A percentile compares a stretch with the other conserved stretches of the same genome.
Evolutionary conservation across 1,139 yeast genomes (phyloP).

Genomic region (Pichia sp.): DNA sequence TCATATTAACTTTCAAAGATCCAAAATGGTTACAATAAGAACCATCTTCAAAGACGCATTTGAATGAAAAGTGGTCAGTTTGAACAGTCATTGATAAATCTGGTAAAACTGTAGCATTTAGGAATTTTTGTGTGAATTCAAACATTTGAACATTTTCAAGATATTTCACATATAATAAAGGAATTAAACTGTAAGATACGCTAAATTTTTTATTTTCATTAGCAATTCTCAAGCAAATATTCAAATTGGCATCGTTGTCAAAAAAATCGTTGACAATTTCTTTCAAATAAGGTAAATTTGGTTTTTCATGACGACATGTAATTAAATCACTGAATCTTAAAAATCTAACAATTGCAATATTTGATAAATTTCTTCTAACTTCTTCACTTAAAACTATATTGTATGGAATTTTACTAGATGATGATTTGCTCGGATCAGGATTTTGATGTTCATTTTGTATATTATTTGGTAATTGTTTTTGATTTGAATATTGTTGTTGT

Average conservation of each 20-base stretch:
- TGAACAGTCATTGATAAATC: conserved; percentile 62
- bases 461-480: not conserved
- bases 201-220: conserved; percentile 53
- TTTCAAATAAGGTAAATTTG: conserved; percentile 37
- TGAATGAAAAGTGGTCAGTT: conserved; percentile 49
- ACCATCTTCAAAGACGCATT: conserved; percentile 61
- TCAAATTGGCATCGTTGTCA: conserved; percentile 41
- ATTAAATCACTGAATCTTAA: conserved; percentile 23
- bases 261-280: conserved; percentile 42
- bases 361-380: conserved; percentile 25
- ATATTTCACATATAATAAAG: conserved; percentile 33
- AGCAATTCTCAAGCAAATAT: conserved; percentile 40
- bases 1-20: conserved; percentile 53
- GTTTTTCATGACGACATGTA: conserved; percentile 15
- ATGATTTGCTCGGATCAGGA: not conserved
- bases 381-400: conserved; percentile 15
- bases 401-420: not conserved
- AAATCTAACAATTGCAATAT: conserved; percentile 24
- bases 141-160: conserved; percentile 54
- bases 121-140: conserved; percentile 54
- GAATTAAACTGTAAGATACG: conserved; percentile 58
- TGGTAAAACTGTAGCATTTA: conserved; percentile 60
- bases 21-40: conserved; percentile 60
- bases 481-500: not conserved
- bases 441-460: not conserved